Evolutionary conservation across 495 filamentous ascomycete genomes (phyloP), one percentile per base, ranked within the genome.

Genomic region (Thozetella sp.): DNA sequence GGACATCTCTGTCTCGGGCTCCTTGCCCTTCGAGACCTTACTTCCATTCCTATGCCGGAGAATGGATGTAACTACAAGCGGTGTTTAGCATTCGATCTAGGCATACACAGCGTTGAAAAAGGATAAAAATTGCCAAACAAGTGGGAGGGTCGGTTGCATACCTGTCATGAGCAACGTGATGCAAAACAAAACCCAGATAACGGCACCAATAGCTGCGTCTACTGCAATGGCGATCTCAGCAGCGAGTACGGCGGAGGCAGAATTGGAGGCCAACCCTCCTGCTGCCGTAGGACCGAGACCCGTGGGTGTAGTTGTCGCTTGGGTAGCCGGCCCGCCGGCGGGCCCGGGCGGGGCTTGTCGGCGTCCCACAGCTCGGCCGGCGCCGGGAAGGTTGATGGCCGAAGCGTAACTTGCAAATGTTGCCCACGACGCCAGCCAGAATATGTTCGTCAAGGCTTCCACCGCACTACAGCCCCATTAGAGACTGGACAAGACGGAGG

Each of bases 371-470:
- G 43, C 6, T n/a, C 43, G 43, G n/a, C 43, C 43, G 4, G 10
- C 10, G 12, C 43, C 43, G 10, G 43, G 43, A 4, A 48, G 43
- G 43, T 48, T 48, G 43, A 48, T 48, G 43, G 43, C 43, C n/a
- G 43, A 48, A 20, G 43, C 43, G n/a, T 48, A 48, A 48, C 43
- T 20, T 48, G 43, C 43, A 19, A 48, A 48, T 48, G 43, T 48
- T 15, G 43, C 43, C 43, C 43, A 48, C 3, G 43, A 48, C 3
- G 43, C 43, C 6, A 48, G n/a, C 43, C 43, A 48, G 43, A 48
- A 48, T 4, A 48, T 48, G 20, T 48, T 48, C 10, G 43, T 48
- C 43, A 48, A 48, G 12, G 43, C 43, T 20, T 48, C 43, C 9
- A 48, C 43, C 9, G 10, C 43, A 48, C 43, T 48, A 20, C 43